Evolutionary conservation across 2,329 filamentous ascomycete genomes (phyloP), one percentile per base, ranked within the genome.

Genomic region (Bipolaris sorokiniana): DNA sequence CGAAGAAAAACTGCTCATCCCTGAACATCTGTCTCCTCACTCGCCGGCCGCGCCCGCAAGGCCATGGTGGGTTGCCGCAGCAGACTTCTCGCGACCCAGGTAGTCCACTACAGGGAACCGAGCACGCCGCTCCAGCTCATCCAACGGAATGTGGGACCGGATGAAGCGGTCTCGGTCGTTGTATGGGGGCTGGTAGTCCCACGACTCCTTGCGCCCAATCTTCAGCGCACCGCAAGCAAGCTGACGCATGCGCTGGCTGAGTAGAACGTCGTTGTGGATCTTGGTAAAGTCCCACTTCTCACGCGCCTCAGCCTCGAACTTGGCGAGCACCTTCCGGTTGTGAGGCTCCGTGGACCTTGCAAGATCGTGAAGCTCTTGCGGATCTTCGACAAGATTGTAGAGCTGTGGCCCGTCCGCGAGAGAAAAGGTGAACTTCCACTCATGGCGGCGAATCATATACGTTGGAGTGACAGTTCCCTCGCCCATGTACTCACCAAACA

Each of bases 401-500:
- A 97, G 84, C 79, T 95, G 91, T 28, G 90, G 88, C 31, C 90
- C 88, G 72, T 97, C 93, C 20, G 88, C 88, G 6, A 92, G 88
- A 69, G 92, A 97, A 62, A 86, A 92, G 63, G 95, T 87, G 76
- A 92, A 97, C 81, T 97, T 97, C 91, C 91, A 97, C 45, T 85
- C 83, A 7, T 91, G 91, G 52, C 92, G 88, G 56, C 90, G 88
- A 72, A 97, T 97, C 93, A 97, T 97, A 83, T 96, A 91, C 54
- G 96, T 85, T 1, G 93, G 93, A 4, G 90, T 88, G 54, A 96
- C 83, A 1, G 93, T 97, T 46, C 93, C 93, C 78, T 97, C 93
- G 48, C 92, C 93, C 71, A 94, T 96, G 80, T 97, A 97, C 79
- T 97, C 93, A 59, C 92, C 92, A 68, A 94, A 90, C n/a, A 95